phyloP scores from a whole-genome alignment of 1,139 yeast species.

The Geotrichum macrosporum region DNA sequence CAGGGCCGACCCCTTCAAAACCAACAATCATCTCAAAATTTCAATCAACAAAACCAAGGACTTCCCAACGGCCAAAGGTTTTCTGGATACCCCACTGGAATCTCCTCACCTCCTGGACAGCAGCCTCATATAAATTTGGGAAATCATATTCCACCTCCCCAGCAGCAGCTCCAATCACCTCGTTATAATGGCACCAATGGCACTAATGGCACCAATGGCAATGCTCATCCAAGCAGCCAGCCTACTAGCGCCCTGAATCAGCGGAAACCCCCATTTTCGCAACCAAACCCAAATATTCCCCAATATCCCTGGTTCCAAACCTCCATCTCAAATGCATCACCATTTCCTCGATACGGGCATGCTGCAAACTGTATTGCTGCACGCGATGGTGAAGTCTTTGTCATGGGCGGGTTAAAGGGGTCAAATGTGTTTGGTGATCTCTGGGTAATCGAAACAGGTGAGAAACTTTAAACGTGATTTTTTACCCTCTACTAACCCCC shows the following conservation, averaged over 20 bases:
- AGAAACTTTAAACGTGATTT: slow-evolving; percentile 15
- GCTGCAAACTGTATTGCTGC: slow-evolving; percentile 77
- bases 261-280: slow-evolving; percentile 6
- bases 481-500: slow-evolving; percentile 16
- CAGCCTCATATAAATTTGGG: not conserved
- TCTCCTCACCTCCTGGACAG: slow-evolving; percentile 15
- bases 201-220: not conserved
- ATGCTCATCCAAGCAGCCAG: slow-evolving; percentile 22
- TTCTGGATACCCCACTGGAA: slow-evolving; percentile 16
- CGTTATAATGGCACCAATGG: not conserved
- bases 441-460: slow-evolving; percentile 56
- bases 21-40: too few species aligned
- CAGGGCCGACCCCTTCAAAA: not conserved
- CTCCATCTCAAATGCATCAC: slow-evolving; percentile 5
- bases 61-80: too few species aligned
- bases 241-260: slow-evolving; percentile 18
- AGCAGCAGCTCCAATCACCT: slow-evolving; percentile 19
- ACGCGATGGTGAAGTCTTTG: slow-evolving; percentile 67
- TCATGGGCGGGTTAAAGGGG: slow-evolving; percentile 94
- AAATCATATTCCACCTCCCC: slow-evolving; percentile 17
- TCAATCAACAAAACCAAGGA: too few species aligned
- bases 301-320: slow-evolving; percentile 13
- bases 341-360: slow-evolving; percentile 50
- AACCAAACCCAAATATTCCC: slow-evolving; percentile 5
- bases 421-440: slow-evolving; percentile 92